Evolutionary conservation across 2,329 filamentous ascomycete genomes (phyloP).

Genomic region (Malbranchea cinnamomea): DNA sequence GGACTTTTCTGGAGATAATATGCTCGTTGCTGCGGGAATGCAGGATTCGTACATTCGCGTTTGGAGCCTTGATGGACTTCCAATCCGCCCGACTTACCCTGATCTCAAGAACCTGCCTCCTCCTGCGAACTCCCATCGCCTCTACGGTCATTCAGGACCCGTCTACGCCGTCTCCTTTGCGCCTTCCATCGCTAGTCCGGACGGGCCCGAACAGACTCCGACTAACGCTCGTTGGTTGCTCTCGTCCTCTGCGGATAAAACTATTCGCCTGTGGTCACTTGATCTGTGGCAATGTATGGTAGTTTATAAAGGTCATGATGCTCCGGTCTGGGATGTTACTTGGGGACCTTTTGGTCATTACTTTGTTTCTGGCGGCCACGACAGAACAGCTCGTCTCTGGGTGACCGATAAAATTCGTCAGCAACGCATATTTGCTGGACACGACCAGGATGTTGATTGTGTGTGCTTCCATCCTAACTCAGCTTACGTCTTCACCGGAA

Average conservation of each 20-base stretch:
- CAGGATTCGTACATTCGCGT: conserved; percentile 91
- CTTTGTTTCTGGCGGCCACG: conserved; percentile 74
- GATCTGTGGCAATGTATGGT: conserved; percentile 87
- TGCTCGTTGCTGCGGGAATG: conserved; percentile 75
- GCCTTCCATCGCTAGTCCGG: conserved; percentile 42
- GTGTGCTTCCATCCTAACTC: conserved; percentile 93
- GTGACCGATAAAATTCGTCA: conserved; percentile 84
- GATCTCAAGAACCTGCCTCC: conserved; percentile 42
- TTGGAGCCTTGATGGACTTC: conserved; percentile 77
- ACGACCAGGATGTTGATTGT: conserved; percentile 83
- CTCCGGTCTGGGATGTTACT: conserved; percentile 71
- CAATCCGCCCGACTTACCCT: conserved; percentile 53
- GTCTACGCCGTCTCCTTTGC: conserved; percentile 87
- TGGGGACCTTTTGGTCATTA: conserved; percentile 95
- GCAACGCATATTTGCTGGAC: conserved; percentile 75
- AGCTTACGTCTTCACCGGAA: conserved; percentile 83
- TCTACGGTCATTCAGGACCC: conserved; percentile 78
- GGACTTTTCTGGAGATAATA: conserved; percentile 85
- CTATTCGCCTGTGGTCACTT: conserved; percentile 82
- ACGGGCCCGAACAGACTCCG: conserved; percentile 36
- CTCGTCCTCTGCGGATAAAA: conserved; percentile 75
- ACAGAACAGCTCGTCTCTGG: conserved; percentile 84
- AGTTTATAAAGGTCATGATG: conserved; percentile 84
- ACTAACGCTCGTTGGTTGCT: conserved; percentile 62
- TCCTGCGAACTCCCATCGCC: conserved; percentile 55